Percentiles rank a stretch among this genome's conserved stretches.
phyloP scores from a whole-genome alignment of 768 basidiomycete genomes.

The Trametopsis cervina region DNA sequence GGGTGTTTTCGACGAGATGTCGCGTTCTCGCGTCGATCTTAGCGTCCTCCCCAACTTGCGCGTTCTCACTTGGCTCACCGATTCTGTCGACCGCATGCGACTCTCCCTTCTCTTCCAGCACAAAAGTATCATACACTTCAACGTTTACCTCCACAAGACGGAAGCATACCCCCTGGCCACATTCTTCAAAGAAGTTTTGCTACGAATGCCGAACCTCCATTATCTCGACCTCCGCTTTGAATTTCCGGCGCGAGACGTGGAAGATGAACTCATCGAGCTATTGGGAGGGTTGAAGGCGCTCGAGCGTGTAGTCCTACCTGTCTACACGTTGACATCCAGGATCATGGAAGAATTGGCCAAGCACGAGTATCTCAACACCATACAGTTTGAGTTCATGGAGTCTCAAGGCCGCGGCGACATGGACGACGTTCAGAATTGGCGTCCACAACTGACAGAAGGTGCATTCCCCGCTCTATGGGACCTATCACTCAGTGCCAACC shows the following conservation, averaged over 20 bases:
- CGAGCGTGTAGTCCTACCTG: constrained; percentile 41
- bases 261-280: constrained; percentile 33
- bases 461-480: constrained; percentile 50
- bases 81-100: constrained; percentile 21
- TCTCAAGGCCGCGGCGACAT: constrained; percentile 41
- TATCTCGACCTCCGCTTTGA: constrained; percentile 39
- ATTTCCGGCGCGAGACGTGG: constrained; percentile 34
- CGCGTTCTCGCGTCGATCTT: constrained; percentile 44
- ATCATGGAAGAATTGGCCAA: constrained; percentile 41
- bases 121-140: constrained; percentile 35
- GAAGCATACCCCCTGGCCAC: constrained; percentile 24
- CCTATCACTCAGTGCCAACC: constrained; percentile 39
- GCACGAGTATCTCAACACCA: constrained; percentile 32
- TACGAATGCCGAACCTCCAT: constrained; percentile 45
- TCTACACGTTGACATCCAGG: constrained; percentile 40
- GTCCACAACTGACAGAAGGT: constrained; percentile 37
- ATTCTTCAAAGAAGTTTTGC: constrained; percentile 33
- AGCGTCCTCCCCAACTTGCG: constrained; percentile 50
- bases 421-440: constrained; percentile 37
- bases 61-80: constrained; percentile 41
- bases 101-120: constrained; percentile 53
- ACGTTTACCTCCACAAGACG: constrained; percentile 24
- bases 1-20: constrained; percentile 43
- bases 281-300: constrained; percentile 36
- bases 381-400: constrained; percentile 49